These are phyloP conservation scores for Verticillium nonalfalfae DNA, from an alignment of 2,329 filamentous ascomycete genomes.

Conservation along the genomic window DNA sequence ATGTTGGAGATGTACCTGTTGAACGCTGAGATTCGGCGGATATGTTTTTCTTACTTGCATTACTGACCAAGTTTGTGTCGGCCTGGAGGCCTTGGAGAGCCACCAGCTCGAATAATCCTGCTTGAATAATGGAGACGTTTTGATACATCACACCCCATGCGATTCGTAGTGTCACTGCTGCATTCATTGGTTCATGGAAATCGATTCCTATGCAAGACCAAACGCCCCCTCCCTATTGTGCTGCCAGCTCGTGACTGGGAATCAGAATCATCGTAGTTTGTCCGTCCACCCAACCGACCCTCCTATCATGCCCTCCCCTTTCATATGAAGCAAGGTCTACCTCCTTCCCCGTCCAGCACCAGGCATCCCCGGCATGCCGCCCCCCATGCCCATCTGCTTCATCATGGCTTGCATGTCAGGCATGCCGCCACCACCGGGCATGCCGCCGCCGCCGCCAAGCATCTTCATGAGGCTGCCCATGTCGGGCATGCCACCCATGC, in stretches of 20 bases:
- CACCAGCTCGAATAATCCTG: too few relatives aligned
- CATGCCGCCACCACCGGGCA: slow-evolving; percentile 52
- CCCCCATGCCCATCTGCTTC: slow-evolving; percentile 62
- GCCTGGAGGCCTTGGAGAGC: too few relatives aligned
- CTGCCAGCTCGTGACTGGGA: neutral
- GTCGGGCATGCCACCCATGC: slow-evolving; percentile 62
- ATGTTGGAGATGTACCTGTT: neutral
- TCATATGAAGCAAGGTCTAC: neutral
- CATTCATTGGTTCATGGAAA: neutral
- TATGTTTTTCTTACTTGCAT: too few relatives aligned
- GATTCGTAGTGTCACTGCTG: neutral
- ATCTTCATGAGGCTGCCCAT: slow-evolving; percentile 89
- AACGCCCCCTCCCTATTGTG: neutral
- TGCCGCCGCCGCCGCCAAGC: slow-evolving; percentile 65
- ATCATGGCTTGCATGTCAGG: slow-evolving; percentile 79
- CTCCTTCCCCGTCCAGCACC: neutral
- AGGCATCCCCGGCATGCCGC: slow-evolving; percentile 9
- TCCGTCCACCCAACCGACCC: neutral
- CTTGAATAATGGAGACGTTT: too few relatives aligned
- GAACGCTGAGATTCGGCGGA: neutral
- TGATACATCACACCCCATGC: too few relatives aligned
- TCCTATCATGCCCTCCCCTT: neutral
- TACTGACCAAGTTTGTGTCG: too few relatives aligned
- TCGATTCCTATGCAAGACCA: neutral
- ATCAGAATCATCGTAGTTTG: neutral